Base-by-base conservation (phyloP, 768 basidiomycete species). In the Mrakia gelida region DNA sequence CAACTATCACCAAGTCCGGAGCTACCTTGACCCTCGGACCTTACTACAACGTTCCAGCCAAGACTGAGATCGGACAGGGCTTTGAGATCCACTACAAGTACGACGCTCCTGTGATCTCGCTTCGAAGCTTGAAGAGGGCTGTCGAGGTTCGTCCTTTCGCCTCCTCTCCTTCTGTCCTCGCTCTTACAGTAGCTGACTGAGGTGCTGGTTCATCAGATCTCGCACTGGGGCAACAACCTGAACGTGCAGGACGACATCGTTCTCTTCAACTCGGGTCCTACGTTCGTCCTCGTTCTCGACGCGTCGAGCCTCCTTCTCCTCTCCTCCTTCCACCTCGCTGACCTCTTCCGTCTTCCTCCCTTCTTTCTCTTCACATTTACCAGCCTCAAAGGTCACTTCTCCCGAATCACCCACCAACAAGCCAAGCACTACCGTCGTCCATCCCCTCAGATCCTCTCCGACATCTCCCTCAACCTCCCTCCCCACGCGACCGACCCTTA, bases 361-460 rank as follows among this genome's bases (percentile, higher is more conserved):
- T 26, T 38, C 34, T 41, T 38, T 21, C 28, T n/a, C 41, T 15
- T 23, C 45, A 34, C 38, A 32, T 30, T 30, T 26, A 3, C 16
- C 81, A 98, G 95, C 67, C 87, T 99, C 78, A 95, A 96, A 83
- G 97, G 96, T 0, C 92, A 96, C 77, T 99, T 98, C 86, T 94
- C 95, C 32, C 93, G 97, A 71, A 86, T 98, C 70, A 90, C 91
- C 59, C 90, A 95, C 84, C 94, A 96, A 84, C 86, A 89, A 65
- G 90, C 93, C 82, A 84, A 85, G 30, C 94, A 89, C 85, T 90
- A 89, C 83, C 88, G 90, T 74, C 88, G 88, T n/a, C 81, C 88
- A n/a, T 82, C 89, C 10, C 80, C 84, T 41, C 84, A 84, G 71
- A 88, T 91, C 75, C 86, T 98, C 45, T 87, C 89, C n/a, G 88